Evolutionary conservation across 306 rosid genomes (phyloP).

Genomic region (Lathyrus aphaca): DNA sequence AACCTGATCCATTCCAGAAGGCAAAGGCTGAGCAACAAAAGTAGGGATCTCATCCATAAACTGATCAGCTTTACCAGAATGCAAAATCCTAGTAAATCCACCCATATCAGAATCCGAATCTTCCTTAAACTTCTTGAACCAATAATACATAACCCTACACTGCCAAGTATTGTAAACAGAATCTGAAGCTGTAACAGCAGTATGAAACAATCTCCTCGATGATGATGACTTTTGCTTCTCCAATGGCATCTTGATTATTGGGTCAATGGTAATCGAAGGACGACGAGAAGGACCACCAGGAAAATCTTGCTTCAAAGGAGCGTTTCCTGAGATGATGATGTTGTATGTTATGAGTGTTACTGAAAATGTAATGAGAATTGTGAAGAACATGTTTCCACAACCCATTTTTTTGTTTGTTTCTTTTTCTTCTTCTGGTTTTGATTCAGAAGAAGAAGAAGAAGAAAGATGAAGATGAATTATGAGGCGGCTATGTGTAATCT

Average conservation of each 20-base stretch:
- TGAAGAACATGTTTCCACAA: constrained; percentile 87
- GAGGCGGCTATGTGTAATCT: background rate
- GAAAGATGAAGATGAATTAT: background rate
- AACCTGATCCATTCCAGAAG: constrained; percentile 95
- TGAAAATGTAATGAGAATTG: constrained; percentile 70
- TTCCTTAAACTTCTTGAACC: constrained; percentile 77
- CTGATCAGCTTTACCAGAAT: constrained; percentile 81
- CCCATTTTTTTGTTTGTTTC: constrained; percentile 55
- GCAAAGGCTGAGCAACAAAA: constrained; percentile 94
- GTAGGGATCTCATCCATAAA: constrained; percentile 96
- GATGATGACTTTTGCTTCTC: constrained; percentile 37
- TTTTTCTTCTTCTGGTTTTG: background rate
- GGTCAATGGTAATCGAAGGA: constrained; percentile 59
- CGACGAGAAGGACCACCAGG: constrained; percentile 84
- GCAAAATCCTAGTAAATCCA: constrained; percentile 88
- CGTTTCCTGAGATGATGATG: constrained; percentile 83
- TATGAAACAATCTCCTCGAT: constrained; percentile 69
- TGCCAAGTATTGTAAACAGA: constrained; percentile 96
- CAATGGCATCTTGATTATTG: constrained; percentile 87
- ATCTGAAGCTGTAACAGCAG: constrained; percentile 95
- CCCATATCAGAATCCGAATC: constrained; percentile 81
- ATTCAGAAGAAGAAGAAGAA: constrained; percentile 6
- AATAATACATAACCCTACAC: constrained; percentile 90
- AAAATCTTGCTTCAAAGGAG: constrained; percentile 80
- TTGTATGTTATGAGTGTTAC: constrained; percentile 92